Base-by-base conservation (phyloP, 2,329 filamentous ascomycete genomes). In the Fusarium liriodendri region DNA sequence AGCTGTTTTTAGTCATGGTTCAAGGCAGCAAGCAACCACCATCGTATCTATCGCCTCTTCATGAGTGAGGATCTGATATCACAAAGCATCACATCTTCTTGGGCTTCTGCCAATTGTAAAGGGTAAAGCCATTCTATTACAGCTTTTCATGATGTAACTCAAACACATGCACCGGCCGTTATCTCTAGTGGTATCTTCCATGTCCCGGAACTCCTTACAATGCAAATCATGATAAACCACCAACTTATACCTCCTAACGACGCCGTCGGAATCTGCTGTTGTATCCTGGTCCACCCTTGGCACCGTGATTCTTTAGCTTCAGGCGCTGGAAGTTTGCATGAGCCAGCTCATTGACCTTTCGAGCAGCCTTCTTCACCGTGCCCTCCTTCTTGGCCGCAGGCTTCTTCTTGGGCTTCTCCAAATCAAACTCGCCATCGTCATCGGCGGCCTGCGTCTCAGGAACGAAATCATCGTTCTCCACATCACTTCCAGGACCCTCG, bases 271-370 rank as follows among this genome's bases (percentile, higher is more conserved):
- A 92, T 62, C 86, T 85, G 79, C 89, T 91, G 67, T 87, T 88
- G 77, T 86, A 84, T 2, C 85, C 88, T 22, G 88, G 85, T 5
- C 89, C 89, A 2, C 90, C 90, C 80, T 92, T 92, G n/a, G 88
- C 83, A 5, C 90, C 90, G 4, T 85, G 83, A 75, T 91, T 92
- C 75, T 85, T 86, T 78, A 93, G 82, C 84, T 93, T 93, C 68
- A 93, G 80, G 64, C 89, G 83, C 80, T 90, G 90, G 81, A 92
- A 93, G 82, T 93, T 93, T 70, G 90, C 87, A 76, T 92, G 88
- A 16, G 91, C 90, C 74, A 90, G 81, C 71, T 89, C 89, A 76
- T 89, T 91, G 59, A 93, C 89, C 83, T 92, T 93, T 76, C 87
- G 87, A 27, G 83, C 85, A 7, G 84, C 84, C 79, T 87, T 89